phyloP scores from a whole-genome alignment of 306 rosid species.

The Pyrus bretschneideri region DNA sequence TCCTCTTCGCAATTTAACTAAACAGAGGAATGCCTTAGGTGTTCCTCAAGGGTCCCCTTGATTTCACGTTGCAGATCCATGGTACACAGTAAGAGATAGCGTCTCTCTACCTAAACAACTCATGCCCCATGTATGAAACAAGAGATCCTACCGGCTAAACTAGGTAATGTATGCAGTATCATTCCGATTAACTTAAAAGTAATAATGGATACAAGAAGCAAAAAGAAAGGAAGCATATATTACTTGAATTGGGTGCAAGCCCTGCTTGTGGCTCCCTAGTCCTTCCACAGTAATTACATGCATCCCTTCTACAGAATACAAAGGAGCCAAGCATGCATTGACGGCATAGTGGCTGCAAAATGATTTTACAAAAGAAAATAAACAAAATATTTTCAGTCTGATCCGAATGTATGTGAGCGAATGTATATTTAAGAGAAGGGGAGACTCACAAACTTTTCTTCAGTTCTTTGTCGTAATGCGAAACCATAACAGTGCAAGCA shows the following conservation, averaged over 20 bases:
- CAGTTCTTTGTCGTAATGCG: constrained; percentile 46
- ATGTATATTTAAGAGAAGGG: constrained; percentile 3
- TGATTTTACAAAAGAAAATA: background rate
- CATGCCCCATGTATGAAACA: background rate
- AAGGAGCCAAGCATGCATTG: constrained; percentile 94
- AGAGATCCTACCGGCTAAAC: background rate
- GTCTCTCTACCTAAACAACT: background rate
- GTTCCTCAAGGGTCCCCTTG: background rate
- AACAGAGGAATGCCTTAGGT: background rate
- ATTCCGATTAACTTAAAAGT: background rate
- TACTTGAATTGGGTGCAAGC: constrained; percentile 93
- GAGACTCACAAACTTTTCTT: constrained; percentile 68
- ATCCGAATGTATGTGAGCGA: background rate
- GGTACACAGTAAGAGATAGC: background rate
- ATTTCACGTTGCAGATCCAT: background rate
- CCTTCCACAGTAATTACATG: constrained; percentile 95
- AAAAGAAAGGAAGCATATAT: constrained; percentile 4
- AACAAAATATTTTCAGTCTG: constrained; percentile 12
- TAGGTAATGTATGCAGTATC: background rate
- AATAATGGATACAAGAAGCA: background rate
- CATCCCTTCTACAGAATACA: constrained; percentile 96
- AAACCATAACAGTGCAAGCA: constrained; percentile 98
- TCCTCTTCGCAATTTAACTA: background rate
- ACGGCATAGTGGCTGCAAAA: constrained; percentile 75
- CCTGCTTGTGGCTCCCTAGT: constrained; percentile 63